Conservation (phyloP, 2,329 filamentous ascomycete genomes). For the Scedosporium apiospermum region DNA sequence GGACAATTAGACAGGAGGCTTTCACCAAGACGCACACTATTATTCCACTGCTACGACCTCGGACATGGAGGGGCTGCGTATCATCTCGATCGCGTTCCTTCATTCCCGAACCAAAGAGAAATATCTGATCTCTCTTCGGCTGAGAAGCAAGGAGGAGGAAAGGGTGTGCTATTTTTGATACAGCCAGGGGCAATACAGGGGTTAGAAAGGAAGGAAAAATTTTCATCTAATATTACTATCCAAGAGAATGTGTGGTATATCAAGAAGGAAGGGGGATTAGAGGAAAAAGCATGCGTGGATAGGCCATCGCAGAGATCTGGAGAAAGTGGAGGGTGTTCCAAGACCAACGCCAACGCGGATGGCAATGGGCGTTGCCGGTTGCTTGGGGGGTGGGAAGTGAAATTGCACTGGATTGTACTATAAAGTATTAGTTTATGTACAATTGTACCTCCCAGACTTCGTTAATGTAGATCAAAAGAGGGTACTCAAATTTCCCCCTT, state of each 20-base stretch:
- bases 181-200: background rate
- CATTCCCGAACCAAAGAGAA: background rate
- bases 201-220: background rate
- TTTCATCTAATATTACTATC: background rate
- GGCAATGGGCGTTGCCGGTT: background rate
- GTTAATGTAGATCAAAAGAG: background rate
- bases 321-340: background rate
- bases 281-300: background rate
- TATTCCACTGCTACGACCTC: background rate
- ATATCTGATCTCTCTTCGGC: background rate
- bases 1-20: too few species aligned
- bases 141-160: background rate
- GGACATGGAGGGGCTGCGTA: background rate
- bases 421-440: background rate
- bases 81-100: background rate
- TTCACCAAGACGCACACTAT: background rate
- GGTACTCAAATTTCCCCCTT: slow-evolving; percentile 6
- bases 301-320: background rate
- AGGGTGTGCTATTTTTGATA: background rate
- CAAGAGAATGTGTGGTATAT: background rate
- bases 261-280: background rate
- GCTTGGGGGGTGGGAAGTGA: background rate
- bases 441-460: background rate
- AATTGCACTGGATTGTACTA: background rate
- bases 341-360: background rate